Base-by-base conservation (phyloP, 176 grass and related monocot species). In the Zea luxurians region DNA sequence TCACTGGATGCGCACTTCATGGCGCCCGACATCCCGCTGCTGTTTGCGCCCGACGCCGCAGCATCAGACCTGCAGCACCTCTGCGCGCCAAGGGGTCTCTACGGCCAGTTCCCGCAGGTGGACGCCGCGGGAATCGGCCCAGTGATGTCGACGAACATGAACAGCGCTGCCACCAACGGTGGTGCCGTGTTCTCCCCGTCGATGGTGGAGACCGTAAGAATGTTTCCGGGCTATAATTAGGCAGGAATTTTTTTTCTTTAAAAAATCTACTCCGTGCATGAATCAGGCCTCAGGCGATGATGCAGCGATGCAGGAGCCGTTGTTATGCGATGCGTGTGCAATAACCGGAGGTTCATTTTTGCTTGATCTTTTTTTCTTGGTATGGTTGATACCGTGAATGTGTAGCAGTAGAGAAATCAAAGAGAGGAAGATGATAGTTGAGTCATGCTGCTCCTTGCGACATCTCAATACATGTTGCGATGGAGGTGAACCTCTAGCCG, bases 171-270 rank as follows among this genome's bases (percentile, higher is more conserved):
- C 59, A 36, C 13, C 37, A 55, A 68, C 58, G 64, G 13, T 36
- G 74, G 68, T n/a, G 27, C 18, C 37, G 12, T 60, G 66, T 83
- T 86, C 79, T 71, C 83, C 48, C 83, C 80, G 69, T 85, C 82
- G 13, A 84, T 77, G 71, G 78, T 61, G 72, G 87, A 89, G 47
- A 67, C 78, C 13, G 73, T 82, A 78, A 71, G 50, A 34, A 3
- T 66, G 40, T 77, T 82, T 13, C 12, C 41, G 10, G 50, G 78
- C 36, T 82, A 85, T 43, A 43, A 78, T 47, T 48, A 70, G 66
- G 45, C 2, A 7, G 35, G 16, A 11, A 11, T 55, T 17, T 58
- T 44, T 44, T 44, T 44, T 44, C 3, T 58, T 58, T 42, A 5
- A 40, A 3, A 40, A 2, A 66, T 54, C 4, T 4, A 11, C 17